Evolutionary conservation across 495 filamentous ascomycete genomes (phyloP), one percentile per base, ranked within the genome.

Genomic region (Penicillium paxilli): DNA sequence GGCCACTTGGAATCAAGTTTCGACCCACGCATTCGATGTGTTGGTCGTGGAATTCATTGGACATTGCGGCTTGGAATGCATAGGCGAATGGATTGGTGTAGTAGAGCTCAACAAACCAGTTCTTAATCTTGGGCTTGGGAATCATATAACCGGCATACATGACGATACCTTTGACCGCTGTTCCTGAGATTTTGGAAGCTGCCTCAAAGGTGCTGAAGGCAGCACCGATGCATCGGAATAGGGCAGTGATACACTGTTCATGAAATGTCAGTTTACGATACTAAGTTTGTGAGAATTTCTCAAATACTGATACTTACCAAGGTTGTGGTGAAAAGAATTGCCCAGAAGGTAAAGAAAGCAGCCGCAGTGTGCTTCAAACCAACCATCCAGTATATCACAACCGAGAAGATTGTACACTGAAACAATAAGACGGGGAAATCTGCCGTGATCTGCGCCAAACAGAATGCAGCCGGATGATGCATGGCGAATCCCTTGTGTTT

Each of bases 401-500:
- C 55, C 37, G 82, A 74, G 64, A 90, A 92, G 11, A 88, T 71
- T 8, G 78, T 58, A 2, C 83, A 79, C 52, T 90, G 86, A 35
- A 83, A 65, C 14, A 88, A 56, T 3, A 87, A 70, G 1, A 90
- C 68, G 0, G 88, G 88, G 9, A 89, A 58, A 55, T 93, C 89
- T 7, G 85, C 79, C 2, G 85, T 74, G 5, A 87, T 86, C 32
- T 88, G 80, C 1, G 86, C 86, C 25, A 93, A 74, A 21, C 80
- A 84, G 32, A 84, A 87, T 5, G 89, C 88, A 5, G 84, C 80
- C 3, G 89, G 89, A 6, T 87, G 80, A 64, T 87, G 89, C 60
- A 90, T 85, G 11, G 83, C 84, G 62, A 90, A 91, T 19, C 74
- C 73, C 61, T 87, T 87, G 66, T 93, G 89, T 51, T 91, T 90